Conservation (phyloP, 2,329 filamentous ascomycete species). For the Ascomycota sp. region DNA sequence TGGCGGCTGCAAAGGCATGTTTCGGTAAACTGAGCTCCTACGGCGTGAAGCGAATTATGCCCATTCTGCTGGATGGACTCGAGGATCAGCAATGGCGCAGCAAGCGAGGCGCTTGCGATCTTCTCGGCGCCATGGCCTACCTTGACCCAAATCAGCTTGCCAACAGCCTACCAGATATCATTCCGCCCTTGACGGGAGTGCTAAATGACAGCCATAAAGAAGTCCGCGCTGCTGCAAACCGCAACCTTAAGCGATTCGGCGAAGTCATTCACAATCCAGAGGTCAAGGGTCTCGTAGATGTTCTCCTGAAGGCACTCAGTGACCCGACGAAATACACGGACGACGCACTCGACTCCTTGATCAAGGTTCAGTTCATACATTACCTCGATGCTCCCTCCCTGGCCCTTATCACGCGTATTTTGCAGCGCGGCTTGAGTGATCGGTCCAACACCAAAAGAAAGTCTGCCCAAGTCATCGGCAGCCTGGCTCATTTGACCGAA, state of each 20-base stretch:
- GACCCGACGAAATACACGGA: conserved; percentile 96
- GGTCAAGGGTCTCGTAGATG: conserved; percentile 75
- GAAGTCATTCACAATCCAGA: conserved; percentile 97
- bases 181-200: conserved; percentile 80
- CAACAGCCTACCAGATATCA: conserved; percentile 81
- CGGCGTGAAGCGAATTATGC: conserved; percentile 83
- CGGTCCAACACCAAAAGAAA: conserved; percentile 90
- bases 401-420: conserved; percentile 79
- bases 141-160: conserved; percentile 88
- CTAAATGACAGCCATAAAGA: conserved; percentile 97
- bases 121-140: conserved; percentile 94
- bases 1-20: conserved; percentile 82
- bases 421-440: conserved; percentile 78
- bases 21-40: conserved; percentile 86
- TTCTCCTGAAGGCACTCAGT: conserved; percentile 85
- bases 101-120: conserved; percentile 92
- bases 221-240: conserved; percentile 74
- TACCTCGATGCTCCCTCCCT: conserved; percentile 94
- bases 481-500: conserved; percentile 87
- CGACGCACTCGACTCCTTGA: conserved; percentile 74
- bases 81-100: conserved; percentile 95
- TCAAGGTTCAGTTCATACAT: conserved; percentile 96
- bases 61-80: conserved; percentile 72
- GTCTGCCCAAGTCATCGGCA: conserved; percentile 91
- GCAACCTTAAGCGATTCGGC: conserved; percentile 89